Base-by-base conservation (phyloP, 148 eudicot genomes). In the Linanthus parryae region DNA sequence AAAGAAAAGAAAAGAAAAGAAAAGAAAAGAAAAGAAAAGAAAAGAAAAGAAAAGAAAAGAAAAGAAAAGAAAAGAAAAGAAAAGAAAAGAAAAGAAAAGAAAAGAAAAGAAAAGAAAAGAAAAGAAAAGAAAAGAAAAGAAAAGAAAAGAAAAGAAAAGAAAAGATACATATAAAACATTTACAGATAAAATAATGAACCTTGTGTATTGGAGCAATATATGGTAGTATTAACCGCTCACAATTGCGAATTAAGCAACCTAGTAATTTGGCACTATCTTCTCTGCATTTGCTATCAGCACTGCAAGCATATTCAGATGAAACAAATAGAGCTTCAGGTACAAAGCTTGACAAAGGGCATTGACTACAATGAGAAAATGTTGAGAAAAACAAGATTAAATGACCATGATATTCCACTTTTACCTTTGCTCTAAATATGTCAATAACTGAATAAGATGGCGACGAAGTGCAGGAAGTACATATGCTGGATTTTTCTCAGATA, bases 381-480 rank as follows among this genome's bases (percentile, higher is more conserved):
- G 8, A 42, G 21, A 42, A 13, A 42, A 5, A 31, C 35, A 31
- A 5, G 11, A 14, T 5, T 41, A 5, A 27, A 17, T 12, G 22
- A 23, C 44, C 22, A 55, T 26, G 10, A 42, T 16, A 35, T 30
- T 53, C 52, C 7, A 21, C 40, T 58, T 17, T 23, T 62, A 92
- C 99, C 99, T 92, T 66, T 92, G 94, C 58, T 78, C 80, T 56
- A 92, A 63, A 76, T 92, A 84, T 33, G 81, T 92, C 64, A 92
- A 70, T 56, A 92, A 54, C 55, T 87, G 96, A 65, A 87, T 92
- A 48, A 92, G 94, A 76, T 84, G 88, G 67, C 95, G 90, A 44
- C 98, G 96, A 42, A 92, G 94, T 59, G 98, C 98, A 19, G 98
- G 98, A 53, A 87, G 94, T 69, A 92, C 96, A 77, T 92, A 84